These are phyloP conservation scores for Gnetum montanum DNA, from an alignment of 75 land plant species.

Conservation along the genomic window DNA sequence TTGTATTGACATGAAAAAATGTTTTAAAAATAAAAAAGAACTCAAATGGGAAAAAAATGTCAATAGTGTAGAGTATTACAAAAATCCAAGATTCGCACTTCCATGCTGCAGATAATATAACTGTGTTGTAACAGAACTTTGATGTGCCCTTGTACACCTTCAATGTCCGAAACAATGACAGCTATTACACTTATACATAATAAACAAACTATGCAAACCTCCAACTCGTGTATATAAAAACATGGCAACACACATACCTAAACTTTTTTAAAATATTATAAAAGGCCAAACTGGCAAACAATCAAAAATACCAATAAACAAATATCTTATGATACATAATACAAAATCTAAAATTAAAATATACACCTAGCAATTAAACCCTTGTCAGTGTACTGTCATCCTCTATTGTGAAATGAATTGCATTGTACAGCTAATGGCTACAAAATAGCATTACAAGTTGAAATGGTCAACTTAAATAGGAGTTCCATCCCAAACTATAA, in stretches of 20 bases:
- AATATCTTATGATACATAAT: background rate
- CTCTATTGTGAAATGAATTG: slow-evolving; percentile 45
- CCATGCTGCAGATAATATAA: slow-evolving; percentile 85
- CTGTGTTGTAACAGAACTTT: slow-evolving; percentile 60
- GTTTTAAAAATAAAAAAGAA: background rate
- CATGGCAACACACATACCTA: too few relatives aligned
- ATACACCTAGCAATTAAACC: slow-evolving; percentile 75
- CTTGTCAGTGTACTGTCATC: slow-evolving; percentile 71
- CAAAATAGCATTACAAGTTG: slow-evolving; percentile 6
- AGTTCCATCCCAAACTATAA: background rate
- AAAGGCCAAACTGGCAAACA: background rate
- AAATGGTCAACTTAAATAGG: background rate
- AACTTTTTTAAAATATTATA: background rate
- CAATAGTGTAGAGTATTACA: slow-evolving; percentile 27
- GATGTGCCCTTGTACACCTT: slow-evolving; percentile 90
- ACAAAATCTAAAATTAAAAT: background rate
- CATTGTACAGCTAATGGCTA: slow-evolving; percentile 70
- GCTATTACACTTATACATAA: too few relatives aligned
- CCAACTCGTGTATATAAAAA: too few relatives aligned
- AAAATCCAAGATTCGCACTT: slow-evolving; percentile 87
- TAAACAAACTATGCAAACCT: too few relatives aligned
- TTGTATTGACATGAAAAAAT: background rate
- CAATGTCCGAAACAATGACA: background rate
- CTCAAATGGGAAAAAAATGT: background rate
- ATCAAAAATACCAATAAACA: background rate